A percentile compares a stretch with the other conserved stretches of the same genome.
These are phyloP conservation scores for Takashimella tepidaria DNA, from an alignment of 1,284 basidiomycete species.

Conservation along the genomic window DNA sequence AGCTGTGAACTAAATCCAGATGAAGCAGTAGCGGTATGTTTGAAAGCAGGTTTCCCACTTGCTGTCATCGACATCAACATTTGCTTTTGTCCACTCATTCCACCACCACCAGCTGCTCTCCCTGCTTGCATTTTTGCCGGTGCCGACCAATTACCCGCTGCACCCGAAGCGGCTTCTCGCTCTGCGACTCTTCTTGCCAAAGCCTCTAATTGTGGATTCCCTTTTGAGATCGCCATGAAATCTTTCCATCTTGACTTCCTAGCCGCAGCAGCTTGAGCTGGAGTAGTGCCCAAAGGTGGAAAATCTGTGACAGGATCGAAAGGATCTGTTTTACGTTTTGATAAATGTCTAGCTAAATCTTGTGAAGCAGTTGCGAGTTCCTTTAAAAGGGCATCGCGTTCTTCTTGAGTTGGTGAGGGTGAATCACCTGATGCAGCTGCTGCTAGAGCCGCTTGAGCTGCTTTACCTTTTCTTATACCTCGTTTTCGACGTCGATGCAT, in stretches of 20 bases:
- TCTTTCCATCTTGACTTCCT: constrained; percentile 47
- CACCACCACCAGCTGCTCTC: no score
- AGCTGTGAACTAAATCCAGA: constrained; percentile 27
- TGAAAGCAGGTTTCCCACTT: constrained; percentile 12
- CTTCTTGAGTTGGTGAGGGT: constrained; percentile 20
- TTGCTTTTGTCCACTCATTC: background rate
- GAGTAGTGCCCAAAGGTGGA: constrained; percentile 42
- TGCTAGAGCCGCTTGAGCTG: constrained; percentile 44
- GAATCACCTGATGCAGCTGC: constrained; percentile 22
- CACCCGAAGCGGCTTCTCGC: constrained; percentile 27
- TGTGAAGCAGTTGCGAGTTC: constrained; percentile 75
- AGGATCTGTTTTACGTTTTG: constrained; percentile 27
- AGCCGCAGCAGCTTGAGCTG: constrained; percentile 32
- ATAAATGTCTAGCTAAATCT: constrained; percentile 71
- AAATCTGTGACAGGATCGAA: constrained; percentile 40
- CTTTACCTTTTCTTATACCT: constrained; percentile 48
- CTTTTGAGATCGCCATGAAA: constrained; percentile 39
- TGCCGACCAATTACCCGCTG: constrained; percentile 38
- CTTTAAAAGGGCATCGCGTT: constrained; percentile 51
- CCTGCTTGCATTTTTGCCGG: constrained; percentile 43
- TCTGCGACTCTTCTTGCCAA: constrained; percentile 41
- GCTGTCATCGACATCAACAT: background rate
- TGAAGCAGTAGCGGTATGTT: constrained; percentile 13
- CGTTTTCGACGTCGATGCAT: constrained; percentile 46
- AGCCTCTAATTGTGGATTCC: constrained; percentile 46